Evolutionary conservation across 129 eudicot species (phyloP).

Genomic region (Silybum marianum): DNA sequence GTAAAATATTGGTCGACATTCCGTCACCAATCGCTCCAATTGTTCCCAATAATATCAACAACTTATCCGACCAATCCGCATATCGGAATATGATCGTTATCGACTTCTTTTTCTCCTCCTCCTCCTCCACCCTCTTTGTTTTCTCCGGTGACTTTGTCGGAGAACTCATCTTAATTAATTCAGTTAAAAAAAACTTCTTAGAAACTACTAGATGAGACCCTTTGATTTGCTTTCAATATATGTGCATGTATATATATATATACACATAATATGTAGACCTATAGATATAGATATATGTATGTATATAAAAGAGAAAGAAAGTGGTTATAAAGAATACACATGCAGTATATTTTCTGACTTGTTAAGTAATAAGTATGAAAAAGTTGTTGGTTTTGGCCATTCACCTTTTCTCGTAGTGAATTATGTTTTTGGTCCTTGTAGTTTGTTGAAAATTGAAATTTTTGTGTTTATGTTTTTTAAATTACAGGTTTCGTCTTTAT

Average conservation of each 20-base stretch:
- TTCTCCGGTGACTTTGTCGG: slow-evolving; percentile 32
- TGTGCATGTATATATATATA: slow-evolving; percentile 11
- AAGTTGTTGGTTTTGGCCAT: slow-evolving; percentile 32
- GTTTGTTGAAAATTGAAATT: not conserved
- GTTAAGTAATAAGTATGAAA: slow-evolving; percentile 29
- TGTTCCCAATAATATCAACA: slow-evolving; percentile 74
- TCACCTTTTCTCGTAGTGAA: slow-evolving; percentile 18
- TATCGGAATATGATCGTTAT: slow-evolving; percentile 62
- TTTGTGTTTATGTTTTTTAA: not conserved
- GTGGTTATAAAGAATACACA: slow-evolving; percentile 11
- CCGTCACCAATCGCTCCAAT: slow-evolving; percentile 99
- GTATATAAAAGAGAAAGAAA: not conserved
- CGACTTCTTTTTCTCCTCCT: slow-evolving; percentile 22
- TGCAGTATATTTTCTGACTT: slow-evolving; percentile 15
- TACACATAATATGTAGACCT: not conserved
- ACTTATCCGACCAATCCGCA: slow-evolving; percentile 62
- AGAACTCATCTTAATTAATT: slow-evolving; percentile 25
- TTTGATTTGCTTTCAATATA: slow-evolving; percentile 1
- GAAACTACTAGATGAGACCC: slow-evolving; percentile 15
- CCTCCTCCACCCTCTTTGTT: slow-evolving; percentile 1
- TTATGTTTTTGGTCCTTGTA: not conserved
- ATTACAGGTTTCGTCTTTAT: not conserved
- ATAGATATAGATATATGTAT: slow-evolving; percentile 9
- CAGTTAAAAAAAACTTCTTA: not conserved
- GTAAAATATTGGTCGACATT: slow-evolving; percentile 76